These are phyloP conservation scores for Nakaseomyces kungkrabaensis DNA, from an alignment of 1,139 yeast genomes.

Conservation along the genomic window DNA sequence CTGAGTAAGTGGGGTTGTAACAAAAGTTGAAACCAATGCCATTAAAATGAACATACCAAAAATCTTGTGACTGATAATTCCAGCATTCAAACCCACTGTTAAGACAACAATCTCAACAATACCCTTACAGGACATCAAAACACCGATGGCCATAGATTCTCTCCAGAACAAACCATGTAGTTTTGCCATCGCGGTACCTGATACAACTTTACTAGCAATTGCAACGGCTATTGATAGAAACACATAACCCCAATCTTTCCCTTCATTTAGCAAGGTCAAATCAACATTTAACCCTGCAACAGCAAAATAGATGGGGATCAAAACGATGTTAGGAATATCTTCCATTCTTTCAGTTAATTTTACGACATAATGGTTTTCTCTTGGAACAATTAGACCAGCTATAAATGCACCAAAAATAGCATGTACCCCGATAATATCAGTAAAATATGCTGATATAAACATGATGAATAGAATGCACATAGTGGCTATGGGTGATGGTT, in stretches of 20 bases:
- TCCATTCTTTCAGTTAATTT: conserved; percentile 64
- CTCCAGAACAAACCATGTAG: conserved; percentile 55
- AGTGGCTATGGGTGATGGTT: conserved; percentile 58
- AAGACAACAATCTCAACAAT: conserved; percentile 73
- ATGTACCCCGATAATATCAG: conserved; percentile 74
- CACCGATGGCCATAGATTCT: conserved; percentile 65
- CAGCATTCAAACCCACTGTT: conserved; percentile 61
- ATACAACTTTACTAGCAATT: conserved; percentile 52
- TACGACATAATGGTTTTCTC: conserved; percentile 64
- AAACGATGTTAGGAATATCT: conserved; percentile 57
- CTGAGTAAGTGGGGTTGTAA: conserved; percentile 63
- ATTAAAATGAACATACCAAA: conserved; percentile 74
- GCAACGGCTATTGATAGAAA: conserved; percentile 58
- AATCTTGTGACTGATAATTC: conserved; percentile 51
- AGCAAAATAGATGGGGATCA: conserved; percentile 71
- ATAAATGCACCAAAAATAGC: conserved; percentile 77
- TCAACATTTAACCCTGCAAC: conserved; percentile 66
- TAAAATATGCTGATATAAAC: conserved; percentile 61
- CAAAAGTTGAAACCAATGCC: conserved; percentile 67
- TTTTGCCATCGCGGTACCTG: conserved; percentile 58
- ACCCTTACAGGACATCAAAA: conserved; percentile 84
- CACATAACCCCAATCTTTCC: conserved; percentile 69
- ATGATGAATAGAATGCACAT: conserved; percentile 46
- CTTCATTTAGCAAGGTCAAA: conserved; percentile 50
- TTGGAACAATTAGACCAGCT: conserved; percentile 67